These are phyloP conservation scores for Vachellia pachyceras DNA, from an alignment of 306 rosid species.

Conservation along the genomic window DNA sequence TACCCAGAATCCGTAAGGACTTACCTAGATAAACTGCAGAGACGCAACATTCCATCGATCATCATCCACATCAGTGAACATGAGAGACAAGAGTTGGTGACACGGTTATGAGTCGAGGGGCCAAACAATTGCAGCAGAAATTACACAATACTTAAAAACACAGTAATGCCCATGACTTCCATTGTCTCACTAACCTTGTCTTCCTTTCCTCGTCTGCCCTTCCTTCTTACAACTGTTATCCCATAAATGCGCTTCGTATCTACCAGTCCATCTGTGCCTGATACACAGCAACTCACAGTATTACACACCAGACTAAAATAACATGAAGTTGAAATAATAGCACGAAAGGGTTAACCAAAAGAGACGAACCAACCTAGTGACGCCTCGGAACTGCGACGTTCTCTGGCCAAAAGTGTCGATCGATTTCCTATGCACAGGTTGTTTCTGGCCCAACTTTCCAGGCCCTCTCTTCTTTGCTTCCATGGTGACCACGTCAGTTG, in stretches of 20 bases:
- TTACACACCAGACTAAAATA: not conserved
- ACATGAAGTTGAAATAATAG: too few species aligned
- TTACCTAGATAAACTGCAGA: conserved; percentile 86
- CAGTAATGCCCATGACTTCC: conserved; percentile 1
- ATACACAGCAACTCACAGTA: not conserved
- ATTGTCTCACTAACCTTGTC: conserved; percentile 74
- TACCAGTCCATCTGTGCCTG: conserved; percentile 98
- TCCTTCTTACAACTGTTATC: conserved; percentile 98
- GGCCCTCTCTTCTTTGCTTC: conserved; percentile 81
- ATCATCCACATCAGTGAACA: conserved; percentile 47
- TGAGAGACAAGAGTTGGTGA: conserved; percentile 46
- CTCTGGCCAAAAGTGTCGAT: conserved; percentile 96
- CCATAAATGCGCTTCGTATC: conserved; percentile 99
- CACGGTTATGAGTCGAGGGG: conserved; percentile 44
- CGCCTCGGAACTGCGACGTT: conserved; percentile 97
- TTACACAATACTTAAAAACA: not conserved
- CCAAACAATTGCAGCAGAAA: not conserved
- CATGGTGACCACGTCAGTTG: conserved; percentile 48
- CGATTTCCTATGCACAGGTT: conserved; percentile 91
- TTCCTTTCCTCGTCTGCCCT: conserved; percentile 98
- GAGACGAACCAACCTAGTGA: conserved; percentile 65
- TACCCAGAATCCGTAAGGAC: conserved; percentile 6
- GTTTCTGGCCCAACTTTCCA: conserved; percentile 67
- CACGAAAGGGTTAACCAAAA: not conserved
- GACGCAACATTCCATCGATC: conserved; percentile 47